Evolutionary conservation across 768 basidiomycete genomes (phyloP), one percentile per base, ranked within the genome.

Genomic region (Hysterangium stoloniferum): DNA sequence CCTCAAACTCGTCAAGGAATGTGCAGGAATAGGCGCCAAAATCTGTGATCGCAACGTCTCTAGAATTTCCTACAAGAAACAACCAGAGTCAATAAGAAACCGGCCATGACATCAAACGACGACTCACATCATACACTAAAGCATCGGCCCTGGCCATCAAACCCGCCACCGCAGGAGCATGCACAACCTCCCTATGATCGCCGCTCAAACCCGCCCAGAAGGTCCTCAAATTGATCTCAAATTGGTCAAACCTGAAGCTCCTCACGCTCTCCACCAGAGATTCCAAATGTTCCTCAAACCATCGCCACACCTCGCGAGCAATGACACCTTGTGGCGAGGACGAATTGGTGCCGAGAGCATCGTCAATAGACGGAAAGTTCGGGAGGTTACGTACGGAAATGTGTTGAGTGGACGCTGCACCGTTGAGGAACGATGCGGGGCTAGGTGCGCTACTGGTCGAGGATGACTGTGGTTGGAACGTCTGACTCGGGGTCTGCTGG

Each of bases 241-340:
- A 92, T 65, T 90, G 86, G 66, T 94, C 91, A 58, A 91, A 87
- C 33, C 88, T 76, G 71, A 84, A 86, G 15, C 77, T 70, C 48
- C 86, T 72, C 36, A 91, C 79, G 58, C 78, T 83, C 57, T 90
- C 86, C 28, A 92, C 68, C 41, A 94, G 73, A 0, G 82, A 71
- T 66, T 94, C 89, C 54, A 92, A 73, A 70, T 95, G 92, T 52
- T 90, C 85, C 64, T 87, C 84, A 73, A 95, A 95, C 83, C 87
- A 89, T 27, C 73, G 76, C 92, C 92, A 95, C 5, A 90, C 86
- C 64, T 89, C 87, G 57, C 86, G 79, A 25, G 86, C 90, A 54
- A 83, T 82, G 19, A 88, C 75, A 48, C 80, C 78, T 58, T 91
- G 84, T 25, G 86, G 72, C 40, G 86, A 78, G n/a, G 82, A 77